A percentile compares a stretch with the other conserved stretches of the same genome.
Conservation (phyloP, 495 filamentous ascomycete species). For the Lophiotrema nucula region DNA sequence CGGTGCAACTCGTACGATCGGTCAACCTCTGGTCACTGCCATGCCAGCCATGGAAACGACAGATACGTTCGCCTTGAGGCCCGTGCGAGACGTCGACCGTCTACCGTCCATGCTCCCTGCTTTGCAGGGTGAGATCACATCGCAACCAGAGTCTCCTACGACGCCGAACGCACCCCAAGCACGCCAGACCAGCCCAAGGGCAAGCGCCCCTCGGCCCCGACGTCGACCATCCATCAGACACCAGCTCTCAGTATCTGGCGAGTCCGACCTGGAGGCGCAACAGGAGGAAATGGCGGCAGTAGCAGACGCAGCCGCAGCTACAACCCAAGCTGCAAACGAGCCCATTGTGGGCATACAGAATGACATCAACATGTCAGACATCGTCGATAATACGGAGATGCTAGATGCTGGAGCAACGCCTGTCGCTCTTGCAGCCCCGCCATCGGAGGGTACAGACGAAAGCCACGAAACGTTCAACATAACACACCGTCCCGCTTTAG, state of each 20-base stretch:
- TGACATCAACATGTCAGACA: conserved; percentile 47
- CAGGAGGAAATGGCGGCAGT: conserved; percentile 62
- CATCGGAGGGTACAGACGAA: conserved; percentile 74
- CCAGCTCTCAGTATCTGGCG: conserved; percentile 81
- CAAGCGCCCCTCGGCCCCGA: conserved; percentile 39
- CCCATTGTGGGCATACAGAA: conserved; percentile 75
- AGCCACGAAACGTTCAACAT: conserved; percentile 84
- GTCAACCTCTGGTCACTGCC: conserved; percentile 50
- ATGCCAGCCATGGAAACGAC: conserved; percentile 56
- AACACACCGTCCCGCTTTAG: conserved; percentile 84
- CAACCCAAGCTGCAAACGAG: conserved; percentile 60
- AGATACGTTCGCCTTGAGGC: conserved; percentile 71
- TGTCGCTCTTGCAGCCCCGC: conserved; percentile 71
- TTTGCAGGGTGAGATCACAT: conserved; percentile 67
- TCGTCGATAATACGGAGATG: conserved; percentile 74
- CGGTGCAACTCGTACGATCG: conserved; percentile 24
- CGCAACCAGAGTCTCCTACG: conserved; percentile 90
- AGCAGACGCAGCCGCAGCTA: conserved; percentile 57
- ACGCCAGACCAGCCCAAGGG: conserved; percentile 34
- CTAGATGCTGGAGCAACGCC: conserved; percentile 73
- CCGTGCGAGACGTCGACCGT: conserved; percentile 82
- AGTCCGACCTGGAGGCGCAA: conserved; percentile 75
- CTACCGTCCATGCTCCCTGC: conserved; percentile 81
- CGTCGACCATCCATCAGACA: conserved; percentile 80
- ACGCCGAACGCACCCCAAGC: conserved; percentile 70